These are phyloP conservation scores for apple (Malus domestica) DNA, from an alignment of 306 rosid species.

Conservation along the genomic window ASM211411v1 NC_041798.1:30064501-30065000, in stretches of 20 bases:
- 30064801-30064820: neutral
- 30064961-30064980: neutral
- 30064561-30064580: too few relatives aligned
- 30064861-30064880: neutral
- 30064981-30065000: constrained; percentile 63
- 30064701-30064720: neutral
- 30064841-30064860: neutral
- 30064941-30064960: neutral
- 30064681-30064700: neutral
- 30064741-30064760: neutral
- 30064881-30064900: neutral
- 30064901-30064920: neutral
- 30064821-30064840: neutral
- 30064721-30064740: neutral
- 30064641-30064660: too few relatives aligned
- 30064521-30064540: neutral
- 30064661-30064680: neutral
- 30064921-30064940: neutral
- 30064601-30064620: too few relatives aligned
- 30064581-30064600: too few relatives aligned
- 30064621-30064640: too few relatives aligned
- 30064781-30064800: neutral
- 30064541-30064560: neutral
- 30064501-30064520: neutral
- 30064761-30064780: neutral